Evolutionary conservation across 192 early-diverging fungal species (phyloP), one percentile per base, ranked within the genome.

Genomic region (Linnemannia schmuckeri): DNA sequence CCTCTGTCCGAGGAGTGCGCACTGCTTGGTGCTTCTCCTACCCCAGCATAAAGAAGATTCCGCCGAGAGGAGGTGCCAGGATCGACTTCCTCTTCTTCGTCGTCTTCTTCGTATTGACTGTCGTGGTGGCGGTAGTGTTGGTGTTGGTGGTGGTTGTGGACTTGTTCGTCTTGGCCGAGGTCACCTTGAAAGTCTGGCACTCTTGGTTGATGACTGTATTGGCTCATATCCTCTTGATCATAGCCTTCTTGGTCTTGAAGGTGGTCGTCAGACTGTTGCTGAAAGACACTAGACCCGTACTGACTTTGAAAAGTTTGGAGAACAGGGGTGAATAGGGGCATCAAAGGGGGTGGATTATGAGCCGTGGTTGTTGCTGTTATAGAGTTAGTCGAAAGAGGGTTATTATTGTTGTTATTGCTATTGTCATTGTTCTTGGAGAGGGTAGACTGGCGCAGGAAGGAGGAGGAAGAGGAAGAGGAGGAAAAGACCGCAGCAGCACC

Each of bases 251-350:
- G 37, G 17, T 49, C 54, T 24, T 80, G 30, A 69, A 74, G 41
- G 3, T 66, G 79, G 38, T 44, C 27, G 57, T 74, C 70, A 13
- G 57, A 20, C 20, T n/a, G 30, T n/a, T 74, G 61, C 13, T 77
- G 72, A 27, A 87, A 76, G 41, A 68, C 74, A 33, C 55, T 74
- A 40, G 85, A 81, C 24, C 85, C 85, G 47, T 61, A 87, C 38
- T 76, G 80, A 46, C 75, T 68, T 40, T 87, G 85, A 70, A 87
- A 87, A 72, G 81, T 80, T 69, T 87, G 79, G 6, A 87, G 76
- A 37, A 87, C 85, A 6, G 85, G 85, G 4, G 85, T 87, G 66
- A 87, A 87, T 61, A 87, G 73, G 2, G 85, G 85, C 85, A 87
- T 87, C 49, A 87, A 63, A 1, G 78, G 78, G 5, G 85, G 76